Base-by-base conservation (phyloP, 2,329 filamentous ascomycete species). In the Neofusicoccum kwambonambiense region DNA sequence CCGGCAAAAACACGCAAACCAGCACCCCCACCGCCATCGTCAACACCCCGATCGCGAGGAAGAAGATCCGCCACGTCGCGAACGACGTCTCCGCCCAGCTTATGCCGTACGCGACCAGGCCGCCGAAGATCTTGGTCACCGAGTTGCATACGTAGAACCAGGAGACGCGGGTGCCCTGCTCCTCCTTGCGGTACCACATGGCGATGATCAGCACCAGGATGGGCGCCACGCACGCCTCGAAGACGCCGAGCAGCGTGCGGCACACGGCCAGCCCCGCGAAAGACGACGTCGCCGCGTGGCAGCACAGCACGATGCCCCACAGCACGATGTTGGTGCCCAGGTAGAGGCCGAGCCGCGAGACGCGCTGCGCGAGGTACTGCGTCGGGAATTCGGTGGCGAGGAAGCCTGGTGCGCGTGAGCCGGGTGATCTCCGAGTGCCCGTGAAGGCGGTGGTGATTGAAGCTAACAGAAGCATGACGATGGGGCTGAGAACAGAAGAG, bases 141-240 rank as follows among this genome's bases (percentile, higher is more conserved):
- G 64, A 67, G 50, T 69, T 67, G 58, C 52, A 65, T 19, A 68
- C 68, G 44, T 68, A 69, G 58, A 67, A 66, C 58, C 56, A 67
- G n/a, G 58, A 68, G 15, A 74, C 69, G 73, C 77, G 7, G 67
- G 69, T 65, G 76, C 68, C 84, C 71, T 87, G 85, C 68, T 87
- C 86, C 65, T 81, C 78, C 61, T 85, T 80, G 45, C 84, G 80
- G 78, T 84, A 89, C 86, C 86, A 89, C 84, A 87, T 87, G 60
- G 74, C 82, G 77, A 85, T 85, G 56, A 88, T 85, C 1, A 82
- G 70, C 15, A 77, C 75, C 44, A 79, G 74, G 6, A 72, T 71
- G 13, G 74, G 0, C 88, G 84, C 74, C 91, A 89, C 70, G 90
- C 90, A 61, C 89, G 83, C 58, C 89, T 89, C 6, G 91, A 82